phyloP scores from a whole-genome alignment of 106 monocot species.

The Allium sativum region DNA sequence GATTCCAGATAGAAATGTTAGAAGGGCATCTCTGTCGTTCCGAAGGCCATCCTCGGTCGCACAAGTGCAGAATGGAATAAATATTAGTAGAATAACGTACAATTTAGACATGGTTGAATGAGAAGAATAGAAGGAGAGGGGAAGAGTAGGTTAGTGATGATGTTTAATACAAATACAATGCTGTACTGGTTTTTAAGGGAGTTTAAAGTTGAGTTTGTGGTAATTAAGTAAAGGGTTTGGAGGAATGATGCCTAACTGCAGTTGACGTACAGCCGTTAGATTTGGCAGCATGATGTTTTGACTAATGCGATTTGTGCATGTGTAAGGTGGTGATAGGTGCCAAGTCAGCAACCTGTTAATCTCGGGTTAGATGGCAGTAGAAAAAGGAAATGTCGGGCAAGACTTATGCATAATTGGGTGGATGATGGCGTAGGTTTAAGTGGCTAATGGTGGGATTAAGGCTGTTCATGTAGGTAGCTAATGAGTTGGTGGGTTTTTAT shows the following conservation, averaged over 20 bases:
- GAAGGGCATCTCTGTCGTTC: slow-evolving; percentile 29
- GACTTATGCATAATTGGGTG: background rate
- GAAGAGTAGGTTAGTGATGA: no score
- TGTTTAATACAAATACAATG: slow-evolving; percentile 16
- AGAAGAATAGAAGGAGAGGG: background rate
- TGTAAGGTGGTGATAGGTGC: background rate
- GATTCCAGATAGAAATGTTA: slow-evolving; percentile 33
- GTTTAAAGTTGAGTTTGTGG: background rate
- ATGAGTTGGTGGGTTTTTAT: background rate
- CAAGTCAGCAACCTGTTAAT: background rate
- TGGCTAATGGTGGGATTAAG: background rate
- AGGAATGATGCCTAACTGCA: slow-evolving; percentile 33
- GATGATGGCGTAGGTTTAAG: background rate
- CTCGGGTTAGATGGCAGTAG: background rate
- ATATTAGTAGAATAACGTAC: slow-evolving; percentile 1
- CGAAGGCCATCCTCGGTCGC: background rate
- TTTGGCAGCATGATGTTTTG: slow-evolving; percentile 19
- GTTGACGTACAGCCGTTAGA: slow-evolving; percentile 33
- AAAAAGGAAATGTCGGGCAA: background rate
- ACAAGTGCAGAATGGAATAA: background rate
- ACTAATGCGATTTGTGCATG: background rate
- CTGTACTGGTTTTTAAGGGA: slow-evolving; percentile 31
- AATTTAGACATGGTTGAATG: slow-evolving; percentile 11
- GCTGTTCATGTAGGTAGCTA: background rate
- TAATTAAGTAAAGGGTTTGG: background rate